A percentile compares a stretch with the other conserved stretches of the same genome.
Evolutionary conservation across 2,329 filamentous ascomycete species (phyloP).

Genomic region (Thielaviopsis ethacetica): DNA sequence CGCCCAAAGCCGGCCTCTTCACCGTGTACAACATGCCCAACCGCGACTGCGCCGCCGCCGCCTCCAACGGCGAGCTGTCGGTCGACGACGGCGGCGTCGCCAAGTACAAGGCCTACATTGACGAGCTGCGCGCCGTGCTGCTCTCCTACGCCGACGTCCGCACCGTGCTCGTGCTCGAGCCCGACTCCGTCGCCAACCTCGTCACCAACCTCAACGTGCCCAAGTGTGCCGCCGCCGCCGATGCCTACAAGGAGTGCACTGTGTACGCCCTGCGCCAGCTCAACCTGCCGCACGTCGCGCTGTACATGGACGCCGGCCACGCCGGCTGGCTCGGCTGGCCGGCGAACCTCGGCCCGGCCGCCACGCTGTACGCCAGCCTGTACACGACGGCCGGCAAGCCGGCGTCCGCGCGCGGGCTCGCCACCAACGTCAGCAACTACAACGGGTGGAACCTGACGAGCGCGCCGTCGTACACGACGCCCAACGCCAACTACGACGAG

Average conservation of each 20-base stretch:
- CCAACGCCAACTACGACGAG: conserved; percentile 25
- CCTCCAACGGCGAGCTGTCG: conserved; percentile 21
- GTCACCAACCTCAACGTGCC: too few species aligned
- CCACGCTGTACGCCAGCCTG: too few species aligned
- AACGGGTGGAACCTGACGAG: conserved; percentile 23
- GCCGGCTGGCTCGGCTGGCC: conserved; percentile 49
- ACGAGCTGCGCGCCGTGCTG: too few species aligned
- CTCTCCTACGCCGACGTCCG: too few species aligned
- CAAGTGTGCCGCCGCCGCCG: conserved; percentile 33
- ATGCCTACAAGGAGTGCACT: too few species aligned
- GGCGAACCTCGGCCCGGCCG: conserved; percentile 31
- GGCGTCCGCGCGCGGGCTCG: conserved; percentile 22
- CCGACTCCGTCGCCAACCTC: too few species aligned
- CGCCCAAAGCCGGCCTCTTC: conserved; percentile 28
- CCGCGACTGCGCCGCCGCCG: conserved; percentile 38
- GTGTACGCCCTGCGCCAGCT: conserved; percentile 19
- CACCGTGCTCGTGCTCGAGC: too few species aligned
- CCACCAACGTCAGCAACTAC: conserved; percentile 26
- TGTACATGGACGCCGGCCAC: conserved; percentile 49
- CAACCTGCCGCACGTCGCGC: conserved; percentile 43
- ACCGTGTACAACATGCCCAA: conserved; percentile 29
- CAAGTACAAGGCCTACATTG: too few species aligned
- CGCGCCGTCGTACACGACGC: conserved; percentile 26
- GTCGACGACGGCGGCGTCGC: too few species aligned
- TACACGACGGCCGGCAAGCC: conserved; percentile 19